These are phyloP conservation scores for Clavispora santaluciae DNA, from an alignment of 805 yeast genomes.

Conservation along the genomic window DNA sequence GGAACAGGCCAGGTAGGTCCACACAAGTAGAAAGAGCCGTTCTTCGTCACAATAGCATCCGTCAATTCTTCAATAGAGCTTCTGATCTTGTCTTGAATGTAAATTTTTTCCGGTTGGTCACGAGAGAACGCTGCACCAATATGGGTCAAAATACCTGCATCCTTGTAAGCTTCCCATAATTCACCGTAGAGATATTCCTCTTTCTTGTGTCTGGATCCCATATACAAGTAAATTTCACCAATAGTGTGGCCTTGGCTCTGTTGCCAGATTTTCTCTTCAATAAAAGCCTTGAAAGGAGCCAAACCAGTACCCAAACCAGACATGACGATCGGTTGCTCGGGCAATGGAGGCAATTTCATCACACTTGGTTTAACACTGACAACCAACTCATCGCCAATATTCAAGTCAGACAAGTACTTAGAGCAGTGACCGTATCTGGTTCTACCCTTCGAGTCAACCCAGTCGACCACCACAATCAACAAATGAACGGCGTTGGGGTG, in stretches of 20 bases:
- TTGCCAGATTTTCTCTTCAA: slow-evolving; percentile 95
- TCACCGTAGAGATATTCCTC: slow-evolving; percentile 96
- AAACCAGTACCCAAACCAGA: slow-evolving; percentile 96
- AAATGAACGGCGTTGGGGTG: slow-evolving; percentile 90
- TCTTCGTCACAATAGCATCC: slow-evolving; percentile 69
- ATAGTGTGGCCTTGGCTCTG: slow-evolving; percentile 80
- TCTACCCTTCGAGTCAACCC: slow-evolving; percentile 85
- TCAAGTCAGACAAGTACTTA: slow-evolving; percentile 75
- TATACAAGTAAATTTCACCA: slow-evolving; percentile 80
- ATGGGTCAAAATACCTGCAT: slow-evolving; percentile 87
- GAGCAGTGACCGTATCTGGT: slow-evolving; percentile 93
- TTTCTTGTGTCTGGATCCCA: slow-evolving; percentile 93
- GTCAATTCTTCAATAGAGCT: slow-evolving; percentile 69
- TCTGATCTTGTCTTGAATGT: slow-evolving; percentile 90
- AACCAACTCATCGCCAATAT: slow-evolving; percentile 78
- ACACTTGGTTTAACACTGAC: slow-evolving; percentile 96
- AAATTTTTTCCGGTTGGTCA: slow-evolving; percentile 92
- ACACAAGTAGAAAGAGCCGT: slow-evolving; percentile 92
- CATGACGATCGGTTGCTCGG: slow-evolving; percentile 91
- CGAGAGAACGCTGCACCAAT: slow-evolving; percentile 98
- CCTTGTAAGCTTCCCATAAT: slow-evolving; percentile 93
- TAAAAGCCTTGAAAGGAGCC: slow-evolving; percentile 96
- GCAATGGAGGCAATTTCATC: slow-evolving; percentile 87
- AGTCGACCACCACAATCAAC: slow-evolving; percentile 91
- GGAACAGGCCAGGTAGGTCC: slow-evolving; percentile 99